Percentiles rank a stretch among this genome's conserved stretches.
These are phyloP conservation scores for Pneumocystis oryctolagi DNA, from an alignment of 1,139 yeast genomes.

Conservation along the genomic window DNA sequence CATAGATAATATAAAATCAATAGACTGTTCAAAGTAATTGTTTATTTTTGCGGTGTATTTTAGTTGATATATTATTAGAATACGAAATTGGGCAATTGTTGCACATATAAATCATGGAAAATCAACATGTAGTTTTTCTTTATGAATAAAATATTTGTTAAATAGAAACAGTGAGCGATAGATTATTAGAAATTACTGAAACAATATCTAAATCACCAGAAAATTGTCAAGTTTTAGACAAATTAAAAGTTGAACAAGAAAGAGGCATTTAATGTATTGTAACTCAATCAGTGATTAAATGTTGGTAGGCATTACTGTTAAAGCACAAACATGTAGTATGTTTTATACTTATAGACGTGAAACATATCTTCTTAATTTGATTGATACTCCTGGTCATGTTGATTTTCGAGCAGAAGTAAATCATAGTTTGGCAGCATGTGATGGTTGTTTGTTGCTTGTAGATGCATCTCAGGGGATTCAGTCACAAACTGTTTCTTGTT, in stretches of 20 bases:
- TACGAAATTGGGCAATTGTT: slow-evolving; percentile 81
- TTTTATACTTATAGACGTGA: slow-evolving; percentile 53
- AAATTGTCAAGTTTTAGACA: slow-evolving; percentile 72
- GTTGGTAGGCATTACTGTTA: slow-evolving; percentile 49
- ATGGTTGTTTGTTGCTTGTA: slow-evolving; percentile 78
- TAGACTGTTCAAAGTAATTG: not conserved
- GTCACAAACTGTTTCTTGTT: slow-evolving; percentile 61
- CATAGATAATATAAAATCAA: not conserved
- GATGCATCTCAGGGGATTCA: slow-evolving; percentile 96
- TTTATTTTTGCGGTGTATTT: slow-evolving; percentile 11
- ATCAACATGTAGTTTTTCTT: slow-evolving; percentile 36
- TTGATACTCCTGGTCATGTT: slow-evolving; percentile 97
- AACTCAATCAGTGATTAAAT: not conserved
- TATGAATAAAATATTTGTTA: not conserved
- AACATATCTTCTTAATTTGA: slow-evolving; percentile 74
- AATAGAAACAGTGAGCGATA: slow-evolving; percentile 42
- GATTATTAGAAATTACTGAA: slow-evolving; percentile 74
- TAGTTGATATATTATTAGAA: slow-evolving; percentile 37
- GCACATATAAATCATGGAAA: slow-evolving; percentile 98
- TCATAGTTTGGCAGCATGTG: slow-evolving; percentile 87
- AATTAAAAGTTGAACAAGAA: slow-evolving; percentile 85
- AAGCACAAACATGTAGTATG: slow-evolving; percentile 95
- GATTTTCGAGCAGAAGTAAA: slow-evolving; percentile 91
- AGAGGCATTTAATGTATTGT: slow-evolving; percentile 36
- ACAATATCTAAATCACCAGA: slow-evolving; percentile 65